phyloP scores from a whole-genome alignment of 2,329 filamentous ascomycete species.

The Metarhizium brunneum region DNA sequence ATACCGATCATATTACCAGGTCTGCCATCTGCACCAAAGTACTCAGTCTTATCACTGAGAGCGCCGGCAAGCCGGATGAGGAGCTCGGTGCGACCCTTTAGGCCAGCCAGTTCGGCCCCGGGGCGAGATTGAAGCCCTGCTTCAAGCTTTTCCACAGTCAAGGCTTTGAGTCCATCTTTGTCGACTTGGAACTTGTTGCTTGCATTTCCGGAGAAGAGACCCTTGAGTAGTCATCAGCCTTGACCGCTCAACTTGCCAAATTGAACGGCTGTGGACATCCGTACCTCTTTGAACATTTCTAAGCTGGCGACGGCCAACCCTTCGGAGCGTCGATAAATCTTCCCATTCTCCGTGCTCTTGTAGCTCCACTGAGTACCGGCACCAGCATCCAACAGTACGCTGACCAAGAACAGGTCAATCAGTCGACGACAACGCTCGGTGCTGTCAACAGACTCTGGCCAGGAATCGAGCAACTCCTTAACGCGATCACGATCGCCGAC shows the following conservation, averaged over 20 bases:
- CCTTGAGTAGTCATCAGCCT: conserved; percentile 29
- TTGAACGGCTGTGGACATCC: conserved; percentile 9
- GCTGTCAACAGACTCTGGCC: conserved; percentile 58
- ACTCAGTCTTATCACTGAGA: conserved; percentile 63
- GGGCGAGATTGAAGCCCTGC: conserved; percentile 78
- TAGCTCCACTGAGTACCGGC: conserved; percentile 89
- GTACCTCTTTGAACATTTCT: conserved; percentile 83
- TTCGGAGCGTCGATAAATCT: conserved; percentile 75
- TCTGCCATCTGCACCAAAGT: conserved; percentile 74
- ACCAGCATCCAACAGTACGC: conserved; percentile 77
- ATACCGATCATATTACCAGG: conserved; percentile 91
- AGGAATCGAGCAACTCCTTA: conserved; percentile 60
- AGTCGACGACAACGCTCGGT: conserved; percentile 66
- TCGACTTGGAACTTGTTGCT: conserved; percentile 85
- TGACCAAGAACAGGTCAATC: conserved; percentile 70
- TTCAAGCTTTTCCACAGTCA: conserved; percentile 67
- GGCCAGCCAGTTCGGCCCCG: conserved; percentile 70
- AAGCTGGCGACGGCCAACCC: conserved; percentile 67
- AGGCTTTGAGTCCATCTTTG: conserved; percentile 62
- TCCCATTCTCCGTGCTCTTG: conserved; percentile 81
- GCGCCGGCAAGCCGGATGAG: conserved; percentile 68
- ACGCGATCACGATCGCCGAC: conserved; percentile 70
- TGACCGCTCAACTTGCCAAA: not conserved
- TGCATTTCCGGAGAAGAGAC: conserved; percentile 75
- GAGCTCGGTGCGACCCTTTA: conserved; percentile 76